Evolutionary conservation across 208 protist genomes (phyloP).

Genomic region (Crithidia acanthocephali): DNA sequence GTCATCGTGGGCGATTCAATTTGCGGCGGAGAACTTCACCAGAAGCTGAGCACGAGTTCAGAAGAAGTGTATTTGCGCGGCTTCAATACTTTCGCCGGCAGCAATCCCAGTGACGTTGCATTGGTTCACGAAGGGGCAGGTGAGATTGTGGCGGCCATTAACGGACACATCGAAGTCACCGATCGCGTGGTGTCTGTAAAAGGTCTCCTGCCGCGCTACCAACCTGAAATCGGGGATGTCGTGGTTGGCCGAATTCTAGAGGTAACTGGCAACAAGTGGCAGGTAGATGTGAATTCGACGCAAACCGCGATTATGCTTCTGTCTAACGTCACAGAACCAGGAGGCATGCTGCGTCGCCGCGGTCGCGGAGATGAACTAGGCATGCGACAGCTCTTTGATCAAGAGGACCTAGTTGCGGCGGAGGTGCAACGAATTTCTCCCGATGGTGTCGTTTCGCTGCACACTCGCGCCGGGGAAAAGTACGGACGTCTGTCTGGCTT

Average conservation of each 20-base stretch:
- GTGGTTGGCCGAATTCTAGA: slow-evolving; percentile 95
- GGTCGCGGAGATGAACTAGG: slow-evolving; percentile 93
- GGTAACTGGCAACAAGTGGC: slow-evolving; percentile 94
- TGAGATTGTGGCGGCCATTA: slow-evolving; percentile 85
- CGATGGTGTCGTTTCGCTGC: slow-evolving; percentile 93
- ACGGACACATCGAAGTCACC: slow-evolving; percentile 80
- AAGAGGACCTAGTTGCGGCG: slow-evolving; percentile 94
- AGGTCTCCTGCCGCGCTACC: slow-evolving; percentile 81
- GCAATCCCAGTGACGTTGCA: slow-evolving; percentile 50
- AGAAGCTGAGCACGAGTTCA: slow-evolving; percentile 36
- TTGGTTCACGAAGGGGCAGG: slow-evolving; percentile 65
- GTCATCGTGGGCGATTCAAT: slow-evolving; percentile 85
- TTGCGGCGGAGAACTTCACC: slow-evolving; percentile 49
- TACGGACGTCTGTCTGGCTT: slow-evolving; percentile 69
- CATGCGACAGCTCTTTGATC: slow-evolving; percentile 96
- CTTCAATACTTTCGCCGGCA: slow-evolving; percentile 78
- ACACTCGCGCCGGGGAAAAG: slow-evolving; percentile 92
- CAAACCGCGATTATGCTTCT: slow-evolving; percentile 96
- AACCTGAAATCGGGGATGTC: slow-evolving; percentile 97
- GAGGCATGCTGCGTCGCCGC: slow-evolving; percentile 94
- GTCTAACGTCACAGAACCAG: slow-evolving; percentile 97
- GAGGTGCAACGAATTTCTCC: slow-evolving; percentile 96
- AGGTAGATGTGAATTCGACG: slow-evolving; percentile 93
- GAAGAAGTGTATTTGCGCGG: slow-evolving; percentile 78
- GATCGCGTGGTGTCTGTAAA: slow-evolving; percentile 89